Percentiles rank a stretch among this genome's conserved stretches.
Evolutionary conservation across 139 green algal genomes (phyloP).

Genomic region (Micromonas pusilla): DNA sequence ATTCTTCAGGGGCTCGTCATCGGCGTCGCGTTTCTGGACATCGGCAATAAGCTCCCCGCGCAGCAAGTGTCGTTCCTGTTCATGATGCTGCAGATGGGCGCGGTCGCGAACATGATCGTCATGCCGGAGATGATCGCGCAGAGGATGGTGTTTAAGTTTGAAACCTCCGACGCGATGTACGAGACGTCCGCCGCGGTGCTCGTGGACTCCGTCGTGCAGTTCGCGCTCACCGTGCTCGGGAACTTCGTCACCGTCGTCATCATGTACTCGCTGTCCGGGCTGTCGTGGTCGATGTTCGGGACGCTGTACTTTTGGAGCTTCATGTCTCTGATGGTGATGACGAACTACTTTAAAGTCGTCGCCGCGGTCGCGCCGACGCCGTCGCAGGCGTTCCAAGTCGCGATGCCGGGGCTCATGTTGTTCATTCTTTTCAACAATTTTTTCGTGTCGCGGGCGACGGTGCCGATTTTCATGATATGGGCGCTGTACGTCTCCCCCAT

Average conservation of each 20-base stretch:
- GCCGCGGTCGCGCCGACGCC: not conserved
- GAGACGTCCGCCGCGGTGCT: not conserved
- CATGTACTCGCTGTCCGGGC: not conserved
- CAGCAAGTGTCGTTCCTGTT: not conserved
- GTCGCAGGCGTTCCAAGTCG: not conserved
- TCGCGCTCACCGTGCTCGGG: not conserved
- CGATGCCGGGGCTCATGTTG: not conserved
- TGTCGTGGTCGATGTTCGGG: not conserved
- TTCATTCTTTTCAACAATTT: slow-evolving; percentile 13
- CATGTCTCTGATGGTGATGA: not conserved
- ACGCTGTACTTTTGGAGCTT: not conserved
- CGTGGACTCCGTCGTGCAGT: not conserved
- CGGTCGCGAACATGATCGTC: not conserved
- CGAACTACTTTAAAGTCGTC: slow-evolving; percentile 1
- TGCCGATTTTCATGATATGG: not conserved
- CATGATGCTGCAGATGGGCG: not conserved
- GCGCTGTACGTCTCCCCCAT: not conserved
- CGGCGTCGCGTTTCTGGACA: not conserved
- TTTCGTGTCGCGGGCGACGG: not conserved
- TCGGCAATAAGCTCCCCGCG: not conserved
- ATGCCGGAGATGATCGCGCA: not conserved
- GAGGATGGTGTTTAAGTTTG: not conserved
- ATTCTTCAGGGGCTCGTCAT: not conserved
- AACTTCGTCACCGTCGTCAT: not conserved
- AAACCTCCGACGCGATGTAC: not conserved